Conservation (phyloP, 2,329 filamentous ascomycete species). For the Paracoccidioides brasiliensis region DNA sequence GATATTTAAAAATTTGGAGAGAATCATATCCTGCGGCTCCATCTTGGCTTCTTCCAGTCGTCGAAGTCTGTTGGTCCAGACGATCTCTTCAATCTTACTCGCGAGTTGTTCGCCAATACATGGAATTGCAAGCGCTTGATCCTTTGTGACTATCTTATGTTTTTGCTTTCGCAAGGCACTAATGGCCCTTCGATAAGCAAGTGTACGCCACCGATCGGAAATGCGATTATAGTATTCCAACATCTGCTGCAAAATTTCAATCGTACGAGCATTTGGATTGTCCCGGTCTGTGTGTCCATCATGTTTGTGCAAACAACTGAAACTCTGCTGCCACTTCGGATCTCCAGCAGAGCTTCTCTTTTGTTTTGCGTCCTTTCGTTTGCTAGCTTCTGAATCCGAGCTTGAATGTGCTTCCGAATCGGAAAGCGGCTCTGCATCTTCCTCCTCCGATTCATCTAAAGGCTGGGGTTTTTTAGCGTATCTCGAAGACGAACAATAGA, state of each 20-base stretch:
- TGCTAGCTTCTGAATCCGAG: slow-evolving; percentile 11
- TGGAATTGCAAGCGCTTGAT: slow-evolving; percentile 55
- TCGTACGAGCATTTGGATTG: slow-evolving; percentile 64
- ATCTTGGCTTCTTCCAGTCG: slow-evolving; percentile 57
- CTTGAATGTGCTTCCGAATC: slow-evolving; percentile 8
- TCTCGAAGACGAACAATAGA: background rate
- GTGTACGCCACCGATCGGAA: slow-evolving; percentile 63
- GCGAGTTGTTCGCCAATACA: slow-evolving; percentile 62
- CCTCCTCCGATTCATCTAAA: slow-evolving; percentile 38
- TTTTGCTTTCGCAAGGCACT: slow-evolving; percentile 55
- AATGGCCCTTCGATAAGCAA: slow-evolving; percentile 66
- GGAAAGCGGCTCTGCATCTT: slow-evolving; percentile 14
- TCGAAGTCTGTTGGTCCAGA: slow-evolving; percentile 55
- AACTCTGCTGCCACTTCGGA: slow-evolving; percentile 31
- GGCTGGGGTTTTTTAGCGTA: slow-evolving; percentile 19
- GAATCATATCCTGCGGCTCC: slow-evolving; percentile 51
- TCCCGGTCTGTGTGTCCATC: slow-evolving; percentile 30
- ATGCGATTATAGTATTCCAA: slow-evolving; percentile 59
- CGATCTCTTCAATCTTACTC: slow-evolving; percentile 81
- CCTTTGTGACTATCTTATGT: slow-evolving; percentile 50
- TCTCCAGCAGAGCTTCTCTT: slow-evolving; percentile 1
- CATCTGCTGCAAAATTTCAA: slow-evolving; percentile 68
- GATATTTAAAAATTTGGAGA: slow-evolving; percentile 61
- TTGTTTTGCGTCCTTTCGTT: slow-evolving; percentile 6
- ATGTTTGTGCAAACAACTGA: slow-evolving; percentile 48